A percentile compares a stretch with the other conserved stretches of the same genome.
Conservation (phyloP, 1,284 basidiomycete species). For the Termitomyces sp. region DNA sequence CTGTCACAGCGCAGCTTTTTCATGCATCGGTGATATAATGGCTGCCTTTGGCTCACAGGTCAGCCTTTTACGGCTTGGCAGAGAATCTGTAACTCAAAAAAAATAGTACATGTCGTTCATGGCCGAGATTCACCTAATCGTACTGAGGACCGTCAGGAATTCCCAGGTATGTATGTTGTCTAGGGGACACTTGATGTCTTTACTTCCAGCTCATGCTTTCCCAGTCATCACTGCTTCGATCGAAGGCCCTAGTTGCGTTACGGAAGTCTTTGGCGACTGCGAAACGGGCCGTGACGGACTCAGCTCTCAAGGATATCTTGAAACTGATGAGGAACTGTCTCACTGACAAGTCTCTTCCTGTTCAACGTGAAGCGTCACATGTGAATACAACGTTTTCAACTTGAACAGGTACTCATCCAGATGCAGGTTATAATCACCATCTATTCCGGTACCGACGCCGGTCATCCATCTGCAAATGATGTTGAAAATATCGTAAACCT, state of each 20-base stretch:
- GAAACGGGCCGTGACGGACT: constrained; percentile 80
- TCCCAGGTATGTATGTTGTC: constrained; percentile 51
- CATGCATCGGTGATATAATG: constrained; percentile 87
- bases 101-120: constrained; percentile 94
- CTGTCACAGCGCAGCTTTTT: constrained; percentile 62
- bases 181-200: constrained; percentile 1
- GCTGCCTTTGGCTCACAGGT: constrained; percentile 78
- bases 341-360: constrained; percentile 79
- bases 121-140: constrained; percentile 71
- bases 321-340: constrained; percentile 79
- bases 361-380: constrained; percentile 83
- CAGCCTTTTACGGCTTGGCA: constrained; percentile 19
- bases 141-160: constrained; percentile 64
- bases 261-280: constrained; percentile 74
- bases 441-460: constrained; percentile 53
- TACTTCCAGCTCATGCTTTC: constrained; percentile 5
- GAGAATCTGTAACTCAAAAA: background rate
- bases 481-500: constrained; percentile 70
- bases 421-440: constrained; percentile 60
- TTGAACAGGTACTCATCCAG: constrained; percentile 4
- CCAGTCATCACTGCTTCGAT: constrained; percentile 77
- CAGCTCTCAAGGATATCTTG: constrained; percentile 74
- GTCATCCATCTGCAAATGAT: constrained; percentile 55
- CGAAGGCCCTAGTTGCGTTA: constrained; percentile 75
- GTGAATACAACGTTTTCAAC: constrained; percentile 33